Percentiles rank a stretch among this genome's conserved stretches.
phyloP scores from a whole-genome alignment of 2,329 filamentous ascomycete species.

The Pochonia chlamydosporia region DNA sequence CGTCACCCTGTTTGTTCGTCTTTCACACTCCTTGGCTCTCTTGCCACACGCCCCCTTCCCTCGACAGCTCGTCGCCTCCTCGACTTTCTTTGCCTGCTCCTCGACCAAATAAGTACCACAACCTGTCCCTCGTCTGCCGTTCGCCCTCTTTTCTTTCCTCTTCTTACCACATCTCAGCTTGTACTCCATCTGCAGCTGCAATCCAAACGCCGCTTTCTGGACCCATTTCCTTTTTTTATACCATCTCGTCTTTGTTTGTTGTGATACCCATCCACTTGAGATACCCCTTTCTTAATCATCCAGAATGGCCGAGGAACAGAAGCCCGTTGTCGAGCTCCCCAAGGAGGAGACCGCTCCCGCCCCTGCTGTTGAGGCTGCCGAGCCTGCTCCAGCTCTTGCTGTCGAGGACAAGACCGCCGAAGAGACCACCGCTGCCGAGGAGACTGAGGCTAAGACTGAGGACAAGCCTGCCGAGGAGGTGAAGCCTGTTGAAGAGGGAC shows the following conservation, averaged over 20 bases:
- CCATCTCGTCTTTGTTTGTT: conserved; percentile 36
- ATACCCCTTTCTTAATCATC: conserved; percentile 31
- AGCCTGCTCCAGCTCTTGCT: conserved; percentile 27
- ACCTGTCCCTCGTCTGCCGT: conserved; percentile 23
- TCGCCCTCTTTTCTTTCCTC: conserved; percentile 22
- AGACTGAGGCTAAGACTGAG: conserved; percentile 33
- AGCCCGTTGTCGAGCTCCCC: conserved; percentile 51
- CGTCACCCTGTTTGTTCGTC: not conserved
- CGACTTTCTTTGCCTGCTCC: conserved; percentile 11
- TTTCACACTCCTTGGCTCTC: not conserved
- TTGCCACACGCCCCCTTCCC: conserved; percentile 8
- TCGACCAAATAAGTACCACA: conserved; percentile 37
- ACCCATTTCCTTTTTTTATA: conserved; percentile 33
- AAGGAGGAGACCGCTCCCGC: conserved; percentile 45
- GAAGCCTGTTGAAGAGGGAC: conserved; percentile 74
- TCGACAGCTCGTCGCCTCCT: conserved; percentile 10
- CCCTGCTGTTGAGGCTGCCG: conserved; percentile 21
- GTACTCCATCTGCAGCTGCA: conserved; percentile 17
- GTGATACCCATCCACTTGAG: conserved; percentile 45
- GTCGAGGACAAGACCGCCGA: conserved; percentile 35
- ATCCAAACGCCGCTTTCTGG: conserved; percentile 26
- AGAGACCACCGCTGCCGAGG: conserved; percentile 28
- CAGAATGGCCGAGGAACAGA: conserved; percentile 70
- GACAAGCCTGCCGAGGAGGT: conserved; percentile 42
- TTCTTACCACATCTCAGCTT: conserved; percentile 26